A percentile compares a stretch with the other conserved stretches of the same genome.
These are phyloP conservation scores for Epichloe hybrida DNA, from an alignment of 2,329 filamentous ascomycete species.

Conservation along the genomic window DNA sequence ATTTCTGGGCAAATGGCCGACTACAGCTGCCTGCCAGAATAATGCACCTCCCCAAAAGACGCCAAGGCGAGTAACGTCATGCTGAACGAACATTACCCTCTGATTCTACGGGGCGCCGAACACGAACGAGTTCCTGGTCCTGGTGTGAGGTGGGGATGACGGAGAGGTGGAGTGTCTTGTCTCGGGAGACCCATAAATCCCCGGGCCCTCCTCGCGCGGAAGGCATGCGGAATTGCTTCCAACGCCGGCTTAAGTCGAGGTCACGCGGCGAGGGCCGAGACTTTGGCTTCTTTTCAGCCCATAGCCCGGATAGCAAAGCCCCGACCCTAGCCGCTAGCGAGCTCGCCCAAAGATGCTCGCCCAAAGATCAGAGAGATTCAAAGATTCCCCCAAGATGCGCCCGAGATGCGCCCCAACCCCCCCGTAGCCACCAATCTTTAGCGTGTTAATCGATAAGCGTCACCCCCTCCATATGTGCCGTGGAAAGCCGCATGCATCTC, in stretches of 20 bases:
- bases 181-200: slow-evolving; percentile 1
- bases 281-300: too few species aligned
- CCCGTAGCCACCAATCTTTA: slow-evolving; percentile 4
- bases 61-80: too few species aligned
- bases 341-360: neutral
- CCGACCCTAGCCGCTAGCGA: too few species aligned
- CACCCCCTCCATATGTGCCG: slow-evolving; percentile 3
- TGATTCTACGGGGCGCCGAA: too few species aligned
- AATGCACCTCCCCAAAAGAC: too few species aligned
- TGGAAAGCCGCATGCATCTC: slow-evolving; percentile 9
- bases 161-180: too few species aligned
- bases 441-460: slow-evolving; percentile 9
- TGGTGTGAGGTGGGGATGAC: too few species aligned
- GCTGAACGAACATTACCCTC: too few species aligned
- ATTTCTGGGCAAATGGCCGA: too few species aligned
- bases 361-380: neutral
- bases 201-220: slow-evolving; percentile 2
- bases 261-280: neutral
- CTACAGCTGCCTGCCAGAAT: too few species aligned
- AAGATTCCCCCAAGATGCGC: neutral
- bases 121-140: too few species aligned
- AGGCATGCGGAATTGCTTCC: slow-evolving; percentile 7
- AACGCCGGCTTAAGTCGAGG: neutral
- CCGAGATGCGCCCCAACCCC: neutral
- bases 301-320: too few species aligned